Conservation (phyloP, 352 stramenopile species). For the Globisporangium polare region DNA sequence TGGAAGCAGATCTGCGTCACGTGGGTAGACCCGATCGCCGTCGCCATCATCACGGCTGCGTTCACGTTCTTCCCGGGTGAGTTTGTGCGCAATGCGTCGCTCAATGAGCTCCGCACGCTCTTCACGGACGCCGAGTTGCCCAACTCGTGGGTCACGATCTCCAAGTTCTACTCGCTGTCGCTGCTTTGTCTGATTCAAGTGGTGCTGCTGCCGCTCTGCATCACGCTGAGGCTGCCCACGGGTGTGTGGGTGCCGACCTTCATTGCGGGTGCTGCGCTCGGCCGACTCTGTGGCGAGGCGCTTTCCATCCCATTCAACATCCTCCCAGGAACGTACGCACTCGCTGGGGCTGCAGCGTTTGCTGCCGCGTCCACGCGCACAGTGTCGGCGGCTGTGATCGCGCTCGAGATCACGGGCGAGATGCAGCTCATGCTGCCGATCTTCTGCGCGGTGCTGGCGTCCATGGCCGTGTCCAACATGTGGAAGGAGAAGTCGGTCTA, state of each 20-base stretch:
- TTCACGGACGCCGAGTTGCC: slow-evolving; percentile 54
- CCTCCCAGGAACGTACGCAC: slow-evolving; percentile 68
- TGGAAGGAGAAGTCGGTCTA: slow-evolving; percentile 79
- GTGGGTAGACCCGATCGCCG: slow-evolving; percentile 63
- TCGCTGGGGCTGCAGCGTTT: slow-evolving; percentile 76
- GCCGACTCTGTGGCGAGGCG: slow-evolving; percentile 72
- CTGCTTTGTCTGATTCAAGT: slow-evolving; percentile 48
- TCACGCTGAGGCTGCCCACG: slow-evolving; percentile 76
- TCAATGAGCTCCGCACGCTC: slow-evolving; percentile 57
- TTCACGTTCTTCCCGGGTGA: slow-evolving; percentile 71
- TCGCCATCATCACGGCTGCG: slow-evolving; percentile 57
- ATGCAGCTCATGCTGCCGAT: slow-evolving; percentile 82
- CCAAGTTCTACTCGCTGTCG: slow-evolving; percentile 65
- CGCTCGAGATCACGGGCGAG: slow-evolving; percentile 79
- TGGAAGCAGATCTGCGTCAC: slow-evolving; percentile 52
- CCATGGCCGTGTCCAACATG: slow-evolving; percentile 60
- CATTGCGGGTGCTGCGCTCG: slow-evolving; percentile 76
- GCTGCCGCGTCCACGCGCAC: slow-evolving; percentile 65
- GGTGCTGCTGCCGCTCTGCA: slow-evolving; percentile 72
- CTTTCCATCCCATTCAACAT: slow-evolving; percentile 23
- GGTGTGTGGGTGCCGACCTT: slow-evolving; percentile 86
- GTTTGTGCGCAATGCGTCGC: slow-evolving; percentile 50
- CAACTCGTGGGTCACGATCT: slow-evolving; percentile 40
- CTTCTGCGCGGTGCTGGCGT: slow-evolving; percentile 65
- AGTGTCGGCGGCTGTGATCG: slow-evolving; percentile 83